These are phyloP conservation scores for Mortierella sp. DNA, from an alignment of 371 early-diverging fungal species.

Conservation along the genomic window DNA sequence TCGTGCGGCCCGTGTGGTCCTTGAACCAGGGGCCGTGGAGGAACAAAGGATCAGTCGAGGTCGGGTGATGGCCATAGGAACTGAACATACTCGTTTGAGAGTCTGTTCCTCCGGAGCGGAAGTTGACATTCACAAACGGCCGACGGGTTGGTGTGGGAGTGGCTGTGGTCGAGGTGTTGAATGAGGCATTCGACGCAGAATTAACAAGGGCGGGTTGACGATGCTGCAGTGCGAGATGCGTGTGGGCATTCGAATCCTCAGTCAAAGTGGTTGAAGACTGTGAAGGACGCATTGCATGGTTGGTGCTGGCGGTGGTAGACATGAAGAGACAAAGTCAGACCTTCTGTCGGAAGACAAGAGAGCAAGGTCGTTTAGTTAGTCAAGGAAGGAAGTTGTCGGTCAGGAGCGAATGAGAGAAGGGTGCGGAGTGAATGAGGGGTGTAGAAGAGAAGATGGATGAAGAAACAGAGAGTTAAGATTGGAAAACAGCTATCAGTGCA, in stretches of 20 bases:
- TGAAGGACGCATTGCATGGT: slow-evolving; percentile 19
- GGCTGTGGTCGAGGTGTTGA: slow-evolving; percentile 36
- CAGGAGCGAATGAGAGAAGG: background rate
- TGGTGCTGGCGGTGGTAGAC: background rate
- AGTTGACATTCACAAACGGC: slow-evolving; percentile 20
- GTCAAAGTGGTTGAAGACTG: slow-evolving; percentile 45
- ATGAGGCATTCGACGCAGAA: slow-evolving; percentile 31
- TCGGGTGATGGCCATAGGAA: slow-evolving; percentile 30
- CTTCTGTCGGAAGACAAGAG: background rate
- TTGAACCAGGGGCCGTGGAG: slow-evolving; percentile 73
- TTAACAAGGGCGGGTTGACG: slow-evolving; percentile 11
- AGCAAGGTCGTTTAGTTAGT: background rate
- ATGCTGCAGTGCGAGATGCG: slow-evolving; percentile 6
- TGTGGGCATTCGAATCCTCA: slow-evolving; percentile 10
- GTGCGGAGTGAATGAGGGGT: slow-evolving; percentile 1
- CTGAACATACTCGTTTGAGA: slow-evolving; percentile 27
- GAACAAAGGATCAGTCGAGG: slow-evolving; percentile 54
- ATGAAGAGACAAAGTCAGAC: background rate
- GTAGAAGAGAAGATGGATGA: slow-evolving; percentile 5
- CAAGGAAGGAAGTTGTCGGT: background rate
- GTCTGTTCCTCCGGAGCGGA: slow-evolving; percentile 11
- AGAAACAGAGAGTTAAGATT: too few species aligned
- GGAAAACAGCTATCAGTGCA: background rate
- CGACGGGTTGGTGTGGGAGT: slow-evolving; percentile 17
- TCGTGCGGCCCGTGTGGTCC: slow-evolving; percentile 65